Conservation (phyloP, 805 yeast species). For the Spathaspora boniae region DNA sequence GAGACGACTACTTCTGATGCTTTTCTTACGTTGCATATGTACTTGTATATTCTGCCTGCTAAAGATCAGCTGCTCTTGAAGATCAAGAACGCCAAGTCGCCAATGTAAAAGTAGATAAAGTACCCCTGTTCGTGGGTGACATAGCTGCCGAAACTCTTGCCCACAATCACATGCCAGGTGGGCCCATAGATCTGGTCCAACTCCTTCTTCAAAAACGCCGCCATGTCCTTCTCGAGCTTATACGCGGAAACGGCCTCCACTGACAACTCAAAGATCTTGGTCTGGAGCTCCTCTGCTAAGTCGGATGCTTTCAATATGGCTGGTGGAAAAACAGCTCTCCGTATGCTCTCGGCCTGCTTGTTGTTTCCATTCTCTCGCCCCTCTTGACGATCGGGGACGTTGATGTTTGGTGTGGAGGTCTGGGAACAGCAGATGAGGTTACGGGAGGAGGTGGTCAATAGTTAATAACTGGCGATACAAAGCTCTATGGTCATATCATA, state of each 20-base stretch:
- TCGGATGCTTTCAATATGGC: slow-evolving; percentile 43
- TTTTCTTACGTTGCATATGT: background rate
- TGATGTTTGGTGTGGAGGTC: no score
- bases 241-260: slow-evolving; percentile 38
- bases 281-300: slow-evolving; percentile 51
- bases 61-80: slow-evolving; percentile 58
- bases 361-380: background rate
- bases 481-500: background rate
- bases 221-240: slow-evolving; percentile 57
- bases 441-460: background rate
- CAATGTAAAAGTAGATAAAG: slow-evolving; percentile 70
- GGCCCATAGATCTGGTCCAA: slow-evolving; percentile 63
- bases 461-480: background rate
- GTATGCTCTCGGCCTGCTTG: no score
- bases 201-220: slow-evolving; percentile 61
- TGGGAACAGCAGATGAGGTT: no score
- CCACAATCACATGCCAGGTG: slow-evolving; percentile 81
- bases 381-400: no score
- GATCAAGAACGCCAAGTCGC: slow-evolving; percentile 60
- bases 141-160: slow-evolving; percentile 73
- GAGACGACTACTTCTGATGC: background rate
- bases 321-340: no score
- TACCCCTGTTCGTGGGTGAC: slow-evolving; percentile 76
- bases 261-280: slow-evolving; percentile 46
- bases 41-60: slow-evolving; percentile 1